Evolutionary conservation across 129 eudicot species (phyloP), one percentile per base, ranked within the genome.

Genomic region (Flaveria brownii): DNA sequence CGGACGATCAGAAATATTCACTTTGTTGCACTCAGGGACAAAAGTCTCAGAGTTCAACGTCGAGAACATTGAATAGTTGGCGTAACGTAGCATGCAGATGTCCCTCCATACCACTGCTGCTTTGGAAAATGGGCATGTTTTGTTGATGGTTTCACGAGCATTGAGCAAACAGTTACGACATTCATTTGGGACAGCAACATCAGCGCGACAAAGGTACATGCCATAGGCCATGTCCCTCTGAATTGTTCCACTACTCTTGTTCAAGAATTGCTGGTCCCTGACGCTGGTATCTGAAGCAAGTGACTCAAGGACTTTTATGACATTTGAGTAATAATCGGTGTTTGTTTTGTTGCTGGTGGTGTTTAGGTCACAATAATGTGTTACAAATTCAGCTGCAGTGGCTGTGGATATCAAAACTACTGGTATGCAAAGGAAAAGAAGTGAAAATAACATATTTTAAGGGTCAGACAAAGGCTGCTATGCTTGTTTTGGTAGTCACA

Each of bases 171-270:
- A 79, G 43, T 63, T 71, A 20, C 77, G 78, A 36, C 77, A 60
- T 36, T 68, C 81, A 3, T 77, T 77, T 55, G 75, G 69, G 18
- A 77, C 47, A 68, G 68, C 36, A 57, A 77, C 36, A 57, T 68
- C 69, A 1, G 55, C 56, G 45, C 81, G 81, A 55, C 81, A 77
- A 67, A 77, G 68, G 30, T 77, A 77, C 75, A 68, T 55, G 56
- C 68, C 81, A n/a, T 77, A 77, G 8, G 69, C 81, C 6, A 18
- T 52, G 64, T 77, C 42, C 2, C 46, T 46, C 36, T 15, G 33
- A 10, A 3, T 2, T 5, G 11, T 68, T 77, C 75, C 81, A 16
- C 2, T 10, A 55, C 57, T 77, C 28, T 2, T 54, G 59, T 42
- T 54, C 2, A 9, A 5, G 75, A 77, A 77, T 7, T 23, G 39